phyloP scores from a whole-genome alignment of 2,329 filamentous ascomycete species.

The Trichoderma sp. region DNA sequence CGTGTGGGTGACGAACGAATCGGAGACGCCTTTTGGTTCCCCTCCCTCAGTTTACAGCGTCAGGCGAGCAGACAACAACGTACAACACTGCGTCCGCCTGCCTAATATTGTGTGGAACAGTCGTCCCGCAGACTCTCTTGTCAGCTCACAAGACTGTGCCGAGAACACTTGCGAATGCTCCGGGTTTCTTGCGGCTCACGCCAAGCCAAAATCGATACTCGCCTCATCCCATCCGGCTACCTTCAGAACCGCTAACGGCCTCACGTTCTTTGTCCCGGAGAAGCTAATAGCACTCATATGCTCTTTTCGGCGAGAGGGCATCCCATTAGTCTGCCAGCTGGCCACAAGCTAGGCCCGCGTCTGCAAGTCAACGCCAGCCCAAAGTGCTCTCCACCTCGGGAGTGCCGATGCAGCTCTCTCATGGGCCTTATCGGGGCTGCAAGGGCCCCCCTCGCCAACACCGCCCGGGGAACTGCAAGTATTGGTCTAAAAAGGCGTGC shows the following conservation, averaged over 20 bases:
- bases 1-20: not conserved
- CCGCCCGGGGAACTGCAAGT: conserved; percentile 4
- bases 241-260: not conserved
- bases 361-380: conserved; percentile 21
- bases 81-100: not conserved
- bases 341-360: conserved; percentile 6
- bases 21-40: not conserved
- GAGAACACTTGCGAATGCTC: not conserved
- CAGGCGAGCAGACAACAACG: not conserved
- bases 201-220: not conserved
- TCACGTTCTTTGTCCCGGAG: not conserved
- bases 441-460: conserved; percentile 6
- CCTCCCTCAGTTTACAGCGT: not conserved
- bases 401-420: conserved; percentile 19
- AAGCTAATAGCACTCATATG: not conserved
- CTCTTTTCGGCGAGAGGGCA: not conserved
- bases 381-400: conserved; percentile 18
- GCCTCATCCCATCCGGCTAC: not conserved
- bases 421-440: conserved; percentile 10
- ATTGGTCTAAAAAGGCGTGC: not conserved
- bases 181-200: not conserved
- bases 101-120: not conserved
- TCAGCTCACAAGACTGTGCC: conserved; percentile 5
- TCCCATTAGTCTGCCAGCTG: not conserved
- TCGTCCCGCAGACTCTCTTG: not conserved